phyloP scores from a whole-genome alignment of 352 stramenopile genomes.

The Thalassiosira hispida region DNA sequence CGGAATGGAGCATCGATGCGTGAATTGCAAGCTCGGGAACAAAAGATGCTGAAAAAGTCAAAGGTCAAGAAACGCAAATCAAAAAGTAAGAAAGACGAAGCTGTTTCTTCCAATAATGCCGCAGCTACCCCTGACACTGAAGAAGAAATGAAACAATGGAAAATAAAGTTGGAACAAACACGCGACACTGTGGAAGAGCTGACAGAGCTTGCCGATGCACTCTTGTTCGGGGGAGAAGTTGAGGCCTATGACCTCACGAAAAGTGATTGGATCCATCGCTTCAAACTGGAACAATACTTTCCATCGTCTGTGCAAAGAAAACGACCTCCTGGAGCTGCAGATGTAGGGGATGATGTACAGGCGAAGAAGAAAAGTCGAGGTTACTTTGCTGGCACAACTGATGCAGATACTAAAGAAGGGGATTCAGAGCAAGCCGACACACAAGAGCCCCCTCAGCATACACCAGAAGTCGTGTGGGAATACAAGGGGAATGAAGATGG shows the following conservation, averaged over 20 bases:
- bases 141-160: slow-evolving; percentile 20
- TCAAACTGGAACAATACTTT: slow-evolving; percentile 39
- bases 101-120: not conserved
- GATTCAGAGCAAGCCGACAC: slow-evolving; percentile 46
- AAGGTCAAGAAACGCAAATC: slow-evolving; percentile 25
- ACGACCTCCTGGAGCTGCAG: not conserved
- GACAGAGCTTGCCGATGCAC: slow-evolving; percentile 57
- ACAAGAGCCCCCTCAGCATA: slow-evolving; percentile 44
- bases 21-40: slow-evolving; percentile 30
- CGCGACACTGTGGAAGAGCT: slow-evolving; percentile 49
- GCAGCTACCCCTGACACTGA: not conserved
- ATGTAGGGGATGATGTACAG: not conserved
- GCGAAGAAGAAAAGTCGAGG: slow-evolving; percentile 37
- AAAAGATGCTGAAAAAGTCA: slow-evolving; percentile 35
- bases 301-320: slow-evolving; percentile 22
- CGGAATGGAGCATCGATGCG: slow-evolving; percentile 58
- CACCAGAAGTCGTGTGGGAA: slow-evolving; percentile 64
- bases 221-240: slow-evolving; percentile 49
- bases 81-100: slow-evolving; percentile 17
- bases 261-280: slow-evolving; percentile 56
- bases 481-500: slow-evolving; percentile 80
- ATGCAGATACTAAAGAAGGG: not conserved
- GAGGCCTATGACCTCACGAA: slow-evolving; percentile 56
- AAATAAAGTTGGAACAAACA: slow-evolving; percentile 35
- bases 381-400: slow-evolving; percentile 41